Conservation (phyloP, 2,329 filamentous ascomycete species). For the Neopestalotiopsis sp. region DNA sequence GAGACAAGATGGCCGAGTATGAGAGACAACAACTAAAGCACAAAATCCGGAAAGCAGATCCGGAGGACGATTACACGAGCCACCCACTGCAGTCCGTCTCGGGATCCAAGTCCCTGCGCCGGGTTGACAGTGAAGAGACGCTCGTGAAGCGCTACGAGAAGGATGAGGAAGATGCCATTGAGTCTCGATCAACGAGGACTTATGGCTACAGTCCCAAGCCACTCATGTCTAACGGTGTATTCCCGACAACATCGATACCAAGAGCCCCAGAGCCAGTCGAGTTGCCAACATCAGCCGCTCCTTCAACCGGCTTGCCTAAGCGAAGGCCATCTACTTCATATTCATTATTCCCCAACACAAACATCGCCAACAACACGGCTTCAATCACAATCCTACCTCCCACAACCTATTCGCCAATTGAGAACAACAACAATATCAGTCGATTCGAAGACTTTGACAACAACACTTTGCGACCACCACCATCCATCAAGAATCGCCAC, state of each 20-base stretch:
- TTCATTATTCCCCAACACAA: slow-evolving; percentile 43
- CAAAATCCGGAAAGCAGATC: slow-evolving; percentile 27
- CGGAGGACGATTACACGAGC: slow-evolving; percentile 34
- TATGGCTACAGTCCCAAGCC: slow-evolving; percentile 35
- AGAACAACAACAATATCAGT: slow-evolving; percentile 23
- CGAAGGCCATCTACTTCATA: slow-evolving; percentile 40
- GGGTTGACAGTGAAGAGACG: slow-evolving; percentile 41
- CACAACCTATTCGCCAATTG: slow-evolving; percentile 48
- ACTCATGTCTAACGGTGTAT: slow-evolving; percentile 39
- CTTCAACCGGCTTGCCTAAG: slow-evolving; percentile 27
- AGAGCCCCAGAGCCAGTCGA: slow-evolving; percentile 38
- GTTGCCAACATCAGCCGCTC: slow-evolving; percentile 27
- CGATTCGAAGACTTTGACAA: slow-evolving; percentile 23
- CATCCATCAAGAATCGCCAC: slow-evolving; percentile 52
- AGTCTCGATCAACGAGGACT: slow-evolving; percentile 11
- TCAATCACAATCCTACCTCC: slow-evolving; percentile 49
- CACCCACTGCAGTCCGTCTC: slow-evolving; percentile 42
- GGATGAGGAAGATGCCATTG: slow-evolving; percentile 35
- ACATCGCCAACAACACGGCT: slow-evolving; percentile 35
- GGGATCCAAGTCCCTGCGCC: slow-evolving; percentile 33
- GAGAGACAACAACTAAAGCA: slow-evolving; percentile 50
- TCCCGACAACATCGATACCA: slow-evolving; percentile 26
- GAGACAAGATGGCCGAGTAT: slow-evolving; percentile 51
- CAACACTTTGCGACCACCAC: slow-evolving; percentile 47
- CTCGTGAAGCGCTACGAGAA: slow-evolving; percentile 36